A percentile compares a stretch with the other conserved stretches of the same genome.
phyloP scores from a whole-genome alignment of 352 stramenopile genomes.

The Phytophthora pseudosyringae region DNA sequence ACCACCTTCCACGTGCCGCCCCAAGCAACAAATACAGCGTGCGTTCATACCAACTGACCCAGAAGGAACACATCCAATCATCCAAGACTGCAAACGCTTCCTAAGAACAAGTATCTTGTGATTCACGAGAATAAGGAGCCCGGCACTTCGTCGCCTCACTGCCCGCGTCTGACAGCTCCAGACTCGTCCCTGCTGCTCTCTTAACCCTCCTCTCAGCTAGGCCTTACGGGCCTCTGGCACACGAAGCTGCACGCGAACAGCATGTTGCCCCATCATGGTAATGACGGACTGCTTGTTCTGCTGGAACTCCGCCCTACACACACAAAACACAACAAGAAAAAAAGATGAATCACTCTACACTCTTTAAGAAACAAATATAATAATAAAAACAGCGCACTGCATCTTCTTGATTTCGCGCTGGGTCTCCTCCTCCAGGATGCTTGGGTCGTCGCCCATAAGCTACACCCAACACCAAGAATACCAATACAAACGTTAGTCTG shows the following conservation, averaged over 20 bases:
- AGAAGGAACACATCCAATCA: too few species aligned
- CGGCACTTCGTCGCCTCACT: not conserved
- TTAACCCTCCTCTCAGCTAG: slow-evolving; percentile 17
- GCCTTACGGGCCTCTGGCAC: slow-evolving; percentile 76
- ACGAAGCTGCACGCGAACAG: slow-evolving; percentile 65
- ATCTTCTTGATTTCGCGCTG: slow-evolving; percentile 84
- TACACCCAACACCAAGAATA: slow-evolving; percentile 28
- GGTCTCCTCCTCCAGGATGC: slow-evolving; percentile 80
- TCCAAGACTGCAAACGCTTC: not conserved
- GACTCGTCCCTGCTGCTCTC: slow-evolving; percentile 1
- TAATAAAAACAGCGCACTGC: slow-evolving; percentile 45
- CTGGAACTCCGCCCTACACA: slow-evolving; percentile 59
- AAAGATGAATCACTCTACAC: not conserved
- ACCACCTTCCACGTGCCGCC: not conserved
- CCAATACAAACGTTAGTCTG: slow-evolving; percentile 1
- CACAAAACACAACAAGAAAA: slow-evolving; percentile 10
- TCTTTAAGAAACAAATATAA: not conserved
- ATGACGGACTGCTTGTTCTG: slow-evolving; percentile 76
- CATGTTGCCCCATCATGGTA: slow-evolving; percentile 79
- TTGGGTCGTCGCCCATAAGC: slow-evolving; percentile 83
- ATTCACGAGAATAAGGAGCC: slow-evolving; percentile 26
- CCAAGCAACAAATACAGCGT: not conserved
- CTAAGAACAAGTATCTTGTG: slow-evolving; percentile 23
- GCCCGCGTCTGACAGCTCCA: not conserved
- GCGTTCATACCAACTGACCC: not conserved